phyloP scores from a whole-genome alignment of 2,329 filamentous ascomycete species.

The Botrytis hyacinthi region DNA sequence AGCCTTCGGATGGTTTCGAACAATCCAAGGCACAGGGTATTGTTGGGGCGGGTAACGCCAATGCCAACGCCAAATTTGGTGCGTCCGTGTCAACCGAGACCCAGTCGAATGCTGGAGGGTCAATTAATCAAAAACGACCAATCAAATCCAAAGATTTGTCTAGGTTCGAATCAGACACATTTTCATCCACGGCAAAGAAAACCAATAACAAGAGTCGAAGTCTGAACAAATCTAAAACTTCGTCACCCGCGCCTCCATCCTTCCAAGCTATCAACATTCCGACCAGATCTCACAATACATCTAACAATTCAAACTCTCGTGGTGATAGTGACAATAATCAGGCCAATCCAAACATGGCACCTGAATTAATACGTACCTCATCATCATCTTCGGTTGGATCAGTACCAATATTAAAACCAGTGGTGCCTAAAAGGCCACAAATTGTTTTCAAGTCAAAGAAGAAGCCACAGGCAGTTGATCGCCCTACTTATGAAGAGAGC shows the following conservation, averaged over 20 bases:
- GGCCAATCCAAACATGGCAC: constrained; percentile 21
- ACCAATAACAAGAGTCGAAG: constrained; percentile 19
- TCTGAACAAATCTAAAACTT: constrained; percentile 19
- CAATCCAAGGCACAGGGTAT: constrained; percentile 16
- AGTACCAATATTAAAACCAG: constrained; percentile 19
- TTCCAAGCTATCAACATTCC: constrained; percentile 24
- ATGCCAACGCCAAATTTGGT: constrained; percentile 30
- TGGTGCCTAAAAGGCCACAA: constrained; percentile 11
- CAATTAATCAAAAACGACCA: constrained; percentile 31
- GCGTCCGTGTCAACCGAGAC: constrained; percentile 34
- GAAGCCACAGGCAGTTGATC: constrained; percentile 20
- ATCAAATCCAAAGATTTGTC: constrained; percentile 29
- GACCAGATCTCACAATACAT: constrained; percentile 20
- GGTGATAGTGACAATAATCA: constrained; percentile 9
- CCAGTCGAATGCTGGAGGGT: constrained; percentile 23
- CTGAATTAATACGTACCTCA: constrained; percentile 24
- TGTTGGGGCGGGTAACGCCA: constrained; percentile 14
- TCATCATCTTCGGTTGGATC: constrained; percentile 24
- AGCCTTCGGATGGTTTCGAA: constrained; percentile 13
- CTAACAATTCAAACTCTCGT: constrained; percentile 18
- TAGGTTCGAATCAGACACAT: constrained; percentile 34
- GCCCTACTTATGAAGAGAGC: constrained; percentile 26
- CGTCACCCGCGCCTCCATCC: constrained; percentile 25
- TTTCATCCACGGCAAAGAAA: constrained; percentile 28
- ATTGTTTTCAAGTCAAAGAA: constrained; percentile 29